Evolutionary conservation across 768 basidiomycete species (phyloP).

Genomic region (Suillus alpinus): DNA sequence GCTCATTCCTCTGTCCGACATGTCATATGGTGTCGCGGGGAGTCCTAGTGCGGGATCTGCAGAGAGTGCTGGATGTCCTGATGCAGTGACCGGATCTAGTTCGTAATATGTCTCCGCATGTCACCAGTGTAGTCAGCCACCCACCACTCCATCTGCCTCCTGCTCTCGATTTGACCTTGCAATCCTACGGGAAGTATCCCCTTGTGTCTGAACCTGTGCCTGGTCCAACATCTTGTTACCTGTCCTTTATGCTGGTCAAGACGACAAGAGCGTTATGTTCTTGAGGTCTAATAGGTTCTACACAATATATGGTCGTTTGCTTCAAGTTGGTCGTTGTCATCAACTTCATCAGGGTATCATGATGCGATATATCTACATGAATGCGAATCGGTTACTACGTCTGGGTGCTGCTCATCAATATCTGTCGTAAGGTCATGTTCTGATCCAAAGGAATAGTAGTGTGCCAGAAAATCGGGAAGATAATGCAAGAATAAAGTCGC

Average conservation of each 20-base stretch:
- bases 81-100: not conserved
- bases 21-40: not conserved
- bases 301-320: not conserved
- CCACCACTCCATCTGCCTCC: not conserved
- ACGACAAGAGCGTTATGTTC: conserved; percentile 90
- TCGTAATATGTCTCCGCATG: not conserved
- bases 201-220: no score
- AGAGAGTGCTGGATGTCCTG: not conserved
- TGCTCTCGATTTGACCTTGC: no score
- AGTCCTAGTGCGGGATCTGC: not conserved
- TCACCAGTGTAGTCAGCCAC: not conserved
- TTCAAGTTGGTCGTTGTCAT: not conserved
- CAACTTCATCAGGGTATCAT: not conserved
- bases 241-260: conserved; percentile 43
- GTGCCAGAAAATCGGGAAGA: not conserved
- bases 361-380: conserved; percentile 2
- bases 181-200: no score
- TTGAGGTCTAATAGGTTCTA: conserved; percentile 54
- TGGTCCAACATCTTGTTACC: not conserved
- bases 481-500: not conserved
- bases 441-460: not conserved
- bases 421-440: not conserved
- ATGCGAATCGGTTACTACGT: not conserved
- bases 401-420: not conserved
- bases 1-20: not conserved